Base-by-base conservation (phyloP, 2,329 filamentous ascomycete genomes). In the Penicillium sp. region DNA sequence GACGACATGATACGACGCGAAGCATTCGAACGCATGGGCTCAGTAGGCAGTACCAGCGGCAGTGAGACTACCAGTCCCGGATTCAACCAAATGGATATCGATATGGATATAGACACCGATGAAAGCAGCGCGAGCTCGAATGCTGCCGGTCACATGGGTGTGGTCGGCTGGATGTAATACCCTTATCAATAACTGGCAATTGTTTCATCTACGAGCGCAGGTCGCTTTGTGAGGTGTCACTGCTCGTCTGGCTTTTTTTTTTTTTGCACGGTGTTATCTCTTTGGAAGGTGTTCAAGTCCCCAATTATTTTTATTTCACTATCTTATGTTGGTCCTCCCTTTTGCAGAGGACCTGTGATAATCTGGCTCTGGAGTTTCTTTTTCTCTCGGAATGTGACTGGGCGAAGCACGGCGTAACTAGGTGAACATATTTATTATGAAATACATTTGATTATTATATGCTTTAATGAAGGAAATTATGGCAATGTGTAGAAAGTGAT, bases 131-230 rank as follows among this genome's bases (percentile, higher is more conserved):
- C 68, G 40, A 47, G 62, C 39, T 59, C 66, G 14, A 45, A 51
- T 21, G 40, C 57, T 16, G 39, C 47, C 29, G 51, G 65, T 9
- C 65, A 65, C 47, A 59, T 62, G 46, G 68, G 66, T 4, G 60
- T 62, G 4, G 59, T 69, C 46, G 62, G 66, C 10, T 74, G 73
- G 73, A 70, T 70, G 61, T 71, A 46, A 60, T 58, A 37, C 18
- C 26, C 19, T 13, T 23, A n/a, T n/a, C 11, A 29, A 33, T 19
- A 5, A 19, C 21, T 40, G 26, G 5, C n/a, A 19, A n/a, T 42
- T n/a, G 26, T 16, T 33, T 33, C 51, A 21, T 33, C 48, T 19
- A 29, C 21, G 28, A 7, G 58, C 53, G 56, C 51, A 21, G 56
- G 54, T 51, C 59, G 54, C 56, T 49, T 13, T 42, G 19, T 33